Base-by-base conservation (phyloP, 2,329 filamentous ascomycete species). In the Exophiala bonariae region DNA sequence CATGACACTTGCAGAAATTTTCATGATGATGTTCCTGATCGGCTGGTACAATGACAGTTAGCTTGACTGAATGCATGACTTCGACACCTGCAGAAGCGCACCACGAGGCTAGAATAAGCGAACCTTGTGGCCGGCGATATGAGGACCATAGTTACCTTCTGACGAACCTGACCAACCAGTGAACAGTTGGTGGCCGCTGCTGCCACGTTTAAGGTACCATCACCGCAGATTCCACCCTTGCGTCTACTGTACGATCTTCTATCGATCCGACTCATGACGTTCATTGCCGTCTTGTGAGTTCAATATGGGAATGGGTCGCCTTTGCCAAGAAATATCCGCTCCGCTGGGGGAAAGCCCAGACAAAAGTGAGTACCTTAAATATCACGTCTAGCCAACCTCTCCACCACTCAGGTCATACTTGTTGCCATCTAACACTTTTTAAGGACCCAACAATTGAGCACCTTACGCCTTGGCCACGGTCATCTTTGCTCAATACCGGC, bases 301-400 rank as follows among this genome's bases (percentile, higher is more conserved):
- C 23, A 11, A 5, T 26, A 39, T 23, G 3, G 19, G 16, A 4
- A 13, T 23, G 19, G 26, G 14, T 39, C 19, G 16, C 18, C 22
- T 16, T 30, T 22, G 44, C 44, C 44, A 47, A 47, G 44, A 31
- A 3, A 28, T 20, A 28, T 41, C 44, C 44, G 40, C 40, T 43
- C 46, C 46, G 46, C 40, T 45, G 23, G 9, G 23, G 9, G 11
- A 45, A 16, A 13, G 47, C 41, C 41, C 32, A 41, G 31, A 17
- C 32, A 35, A 46, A 46, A 53, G 37, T 49, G 50, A 53, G 50
- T 38, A 50, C 46, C 50, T 53, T 53, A 41, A 48, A 33, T 18
- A 18, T 22, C 22, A 6, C 16, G 18, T 11, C 6, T 16, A 39
- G 30, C 14, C 13, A 41, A 10, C 9, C 11, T 18, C 40, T 28